phyloP scores from a whole-genome alignment of 208 protist genomes.

The Wallacemonas rigidus region DNA sequence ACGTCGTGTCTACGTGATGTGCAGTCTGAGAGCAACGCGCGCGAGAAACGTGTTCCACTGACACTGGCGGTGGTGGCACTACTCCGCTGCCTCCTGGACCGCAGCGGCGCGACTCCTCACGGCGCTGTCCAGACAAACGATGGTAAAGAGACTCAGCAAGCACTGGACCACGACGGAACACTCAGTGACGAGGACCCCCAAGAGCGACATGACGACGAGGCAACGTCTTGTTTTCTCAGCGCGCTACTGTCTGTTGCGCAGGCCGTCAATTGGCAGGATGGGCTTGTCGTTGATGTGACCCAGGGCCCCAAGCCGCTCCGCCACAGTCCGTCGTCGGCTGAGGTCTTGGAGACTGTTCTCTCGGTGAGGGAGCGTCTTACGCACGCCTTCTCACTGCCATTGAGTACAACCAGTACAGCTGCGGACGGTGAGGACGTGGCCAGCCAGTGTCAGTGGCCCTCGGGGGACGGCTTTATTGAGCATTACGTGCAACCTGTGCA shows the following conservation, averaged over 20 bases:
- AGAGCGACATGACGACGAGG: background rate
- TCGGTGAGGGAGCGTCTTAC: background rate
- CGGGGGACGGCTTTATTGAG: background rate
- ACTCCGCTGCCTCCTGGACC: constrained; percentile 15
- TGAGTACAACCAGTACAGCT: no score
- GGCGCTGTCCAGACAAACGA: no score
- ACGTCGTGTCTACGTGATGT: background rate
- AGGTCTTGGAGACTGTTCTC: background rate
- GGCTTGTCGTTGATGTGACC: constrained; percentile 1
- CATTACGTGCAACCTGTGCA: constrained; percentile 3
- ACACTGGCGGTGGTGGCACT: constrained; percentile 13
- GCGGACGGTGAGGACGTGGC: no score
- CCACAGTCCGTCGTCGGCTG: background rate
- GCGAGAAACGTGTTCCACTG: constrained; percentile 5
- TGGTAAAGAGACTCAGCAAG: no score
- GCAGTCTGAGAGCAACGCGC: background rate
- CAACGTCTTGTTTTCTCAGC: background rate
- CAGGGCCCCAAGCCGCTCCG: no score
- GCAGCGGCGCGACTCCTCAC: no score
- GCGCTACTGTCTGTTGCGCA: background rate
- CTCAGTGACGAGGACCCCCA: background rate
- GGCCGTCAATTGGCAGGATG: background rate
- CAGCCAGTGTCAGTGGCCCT: background rate
- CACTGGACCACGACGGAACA: no score
- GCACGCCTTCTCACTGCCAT: no score